Evolutionary conservation across 73 alveolate genomes (phyloP).

Genomic region (Paramecium biaurelia): DNA sequence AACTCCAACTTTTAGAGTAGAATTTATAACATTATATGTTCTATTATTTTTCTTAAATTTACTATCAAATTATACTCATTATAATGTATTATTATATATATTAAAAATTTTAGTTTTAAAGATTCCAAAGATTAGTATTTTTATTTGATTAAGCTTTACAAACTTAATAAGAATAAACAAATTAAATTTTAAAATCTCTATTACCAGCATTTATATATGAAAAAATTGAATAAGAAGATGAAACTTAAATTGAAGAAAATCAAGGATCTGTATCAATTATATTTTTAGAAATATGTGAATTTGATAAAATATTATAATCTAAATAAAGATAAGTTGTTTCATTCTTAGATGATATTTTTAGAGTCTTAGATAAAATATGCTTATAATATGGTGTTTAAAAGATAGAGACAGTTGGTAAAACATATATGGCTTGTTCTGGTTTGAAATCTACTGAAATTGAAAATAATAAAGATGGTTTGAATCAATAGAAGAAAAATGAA

Average conservation of each 20-base stretch:
- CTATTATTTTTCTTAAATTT: not conserved
- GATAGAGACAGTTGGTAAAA: slow-evolving; percentile 87
- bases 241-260: slow-evolving; percentile 49
- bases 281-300: slow-evolving; percentile 75
- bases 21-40: not conserved
- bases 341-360: slow-evolving; percentile 73
- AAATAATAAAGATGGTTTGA: slow-evolving; percentile 31
- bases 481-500: slow-evolving; percentile 18
- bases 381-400: slow-evolving; percentile 65
- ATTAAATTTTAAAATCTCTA: not conserved
- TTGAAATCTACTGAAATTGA: slow-evolving; percentile 58
- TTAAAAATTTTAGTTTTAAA: not conserved
- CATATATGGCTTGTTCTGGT: slow-evolving; percentile 91
- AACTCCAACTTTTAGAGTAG: not conserved
- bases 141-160: slow-evolving; percentile 30
- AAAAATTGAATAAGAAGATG: slow-evolving; percentile 20
- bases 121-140: slow-evolving; percentile 13
- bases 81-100: not conserved
- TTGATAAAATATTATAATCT: slow-evolving; percentile 73
- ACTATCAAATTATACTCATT: slow-evolving; percentile 26
- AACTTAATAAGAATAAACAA: slow-evolving; percentile 12
- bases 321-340: slow-evolving; percentile 73
- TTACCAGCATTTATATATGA: slow-evolving; percentile 49
- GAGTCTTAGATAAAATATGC: slow-evolving; percentile 78
- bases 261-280: slow-evolving; percentile 77